Evolutionary conservation across 139 green algal species (phyloP).

Genomic region (Volvox africanus): DNA sequence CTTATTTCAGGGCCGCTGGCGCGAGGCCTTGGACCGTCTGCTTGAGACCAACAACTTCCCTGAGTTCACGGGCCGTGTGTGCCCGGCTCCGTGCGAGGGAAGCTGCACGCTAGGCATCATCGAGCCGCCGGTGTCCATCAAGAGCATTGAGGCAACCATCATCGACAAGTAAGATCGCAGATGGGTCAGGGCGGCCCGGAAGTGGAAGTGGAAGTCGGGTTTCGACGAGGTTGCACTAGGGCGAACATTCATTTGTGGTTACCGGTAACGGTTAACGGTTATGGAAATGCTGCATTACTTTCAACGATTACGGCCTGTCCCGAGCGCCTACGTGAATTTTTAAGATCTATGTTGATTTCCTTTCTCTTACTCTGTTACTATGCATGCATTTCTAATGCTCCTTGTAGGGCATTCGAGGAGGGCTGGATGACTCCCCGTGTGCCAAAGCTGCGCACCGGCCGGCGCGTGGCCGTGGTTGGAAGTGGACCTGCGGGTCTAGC

Average conservation of each 20-base stretch:
- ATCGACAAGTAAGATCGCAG: conserved; percentile 83
- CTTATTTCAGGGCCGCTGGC: conserved; percentile 78
- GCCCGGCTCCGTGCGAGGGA: conserved; percentile 95
- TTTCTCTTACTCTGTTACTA: too few species aligned
- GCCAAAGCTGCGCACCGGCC: conserved; percentile 83
- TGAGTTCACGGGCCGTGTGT: conserved; percentile 96
- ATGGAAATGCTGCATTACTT: too few species aligned
- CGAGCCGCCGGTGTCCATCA: conserved; percentile 96
- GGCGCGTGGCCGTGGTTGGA: conserved; percentile 90
- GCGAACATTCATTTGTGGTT: too few species aligned
- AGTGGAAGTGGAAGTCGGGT: too few species aligned
- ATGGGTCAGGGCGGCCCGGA: too few species aligned
- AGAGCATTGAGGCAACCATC: conserved; percentile 95
- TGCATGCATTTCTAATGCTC: too few species aligned
- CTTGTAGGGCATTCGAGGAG: conserved; percentile 85
- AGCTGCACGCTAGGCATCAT: conserved; percentile 97
- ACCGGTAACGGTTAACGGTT: too few species aligned
- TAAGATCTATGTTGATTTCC: too few species aligned
- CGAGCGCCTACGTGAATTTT: too few species aligned
- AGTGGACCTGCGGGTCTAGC: conserved; percentile 92
- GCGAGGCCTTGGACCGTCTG: conserved; percentile 91
- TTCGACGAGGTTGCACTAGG: too few species aligned
- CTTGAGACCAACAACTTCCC: conserved; percentile 99
- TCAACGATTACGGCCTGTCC: too few species aligned
- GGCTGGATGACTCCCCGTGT: conserved; percentile 95